Conservation (phyloP, 2,329 filamentous ascomycete genomes). For the Pseudocercospora ulei region DNA sequence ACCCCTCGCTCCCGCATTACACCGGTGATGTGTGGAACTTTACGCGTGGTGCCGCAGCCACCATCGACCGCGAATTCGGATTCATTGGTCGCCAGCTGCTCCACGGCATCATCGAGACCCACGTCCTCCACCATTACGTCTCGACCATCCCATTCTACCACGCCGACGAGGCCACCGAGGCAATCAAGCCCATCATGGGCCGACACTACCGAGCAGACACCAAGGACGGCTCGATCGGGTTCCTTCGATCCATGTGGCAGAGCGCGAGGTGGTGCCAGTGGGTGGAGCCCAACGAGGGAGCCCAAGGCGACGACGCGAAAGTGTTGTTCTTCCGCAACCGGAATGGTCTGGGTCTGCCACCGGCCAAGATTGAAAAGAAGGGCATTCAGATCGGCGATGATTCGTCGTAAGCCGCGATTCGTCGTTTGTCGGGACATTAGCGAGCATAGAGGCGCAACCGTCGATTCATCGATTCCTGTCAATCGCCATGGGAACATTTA, state of each 20-base stretch:
- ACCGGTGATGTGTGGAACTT: conserved; percentile 79
- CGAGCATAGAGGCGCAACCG: conserved; percentile 3
- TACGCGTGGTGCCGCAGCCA: conserved; percentile 83
- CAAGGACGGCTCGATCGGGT: conserved; percentile 66
- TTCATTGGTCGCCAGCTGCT: conserved; percentile 85
- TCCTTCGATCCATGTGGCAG: conserved; percentile 72
- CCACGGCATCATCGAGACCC: conserved; percentile 95
- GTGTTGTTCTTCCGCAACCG: conserved; percentile 92
- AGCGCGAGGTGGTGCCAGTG: conserved; percentile 85
- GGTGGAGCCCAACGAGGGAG: conserved; percentile 83
- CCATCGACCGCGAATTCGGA: conserved; percentile 93
- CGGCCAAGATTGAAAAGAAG: conserved; percentile 33
- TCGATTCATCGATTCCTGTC: conserved; percentile 15
- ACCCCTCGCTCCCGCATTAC: conserved; percentile 90
- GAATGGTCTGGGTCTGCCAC: conserved; percentile 67
- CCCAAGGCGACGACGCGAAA: conserved; percentile 68
- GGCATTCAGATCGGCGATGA: conserved; percentile 19
- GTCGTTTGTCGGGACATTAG: conserved; percentile 10
- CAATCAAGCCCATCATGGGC: conserved; percentile 92
- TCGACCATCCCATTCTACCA: conserved; percentile 95
- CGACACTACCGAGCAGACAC: conserved; percentile 82
- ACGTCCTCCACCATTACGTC: conserved; percentile 96
- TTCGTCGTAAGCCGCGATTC: conserved; percentile 11
- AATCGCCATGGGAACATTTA: conserved; percentile 15
- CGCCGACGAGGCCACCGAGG: conserved; percentile 81